Base-by-base conservation (phyloP, 108 stramenopile species). In the Cylindrotheca fusiformis region DNA sequence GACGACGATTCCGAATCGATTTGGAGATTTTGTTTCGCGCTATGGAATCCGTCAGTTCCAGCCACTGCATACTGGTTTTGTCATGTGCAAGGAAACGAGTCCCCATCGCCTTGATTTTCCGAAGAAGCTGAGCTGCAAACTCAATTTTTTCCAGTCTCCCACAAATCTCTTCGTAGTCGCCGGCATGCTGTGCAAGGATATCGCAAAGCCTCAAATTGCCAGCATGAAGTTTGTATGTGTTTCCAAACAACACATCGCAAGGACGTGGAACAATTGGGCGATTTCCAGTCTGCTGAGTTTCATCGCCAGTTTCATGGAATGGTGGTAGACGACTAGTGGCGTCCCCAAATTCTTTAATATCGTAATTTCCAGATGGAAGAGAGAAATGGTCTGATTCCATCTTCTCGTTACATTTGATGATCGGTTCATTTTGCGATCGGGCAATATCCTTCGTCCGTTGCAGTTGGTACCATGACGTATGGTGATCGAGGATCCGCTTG, bases 181-280 rank as follows among this genome's bases (percentile, higher is more conserved):
- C 63, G 32, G 53, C 19, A 22, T 29, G 29, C 12, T 30, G 6
- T 5, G 33, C 63, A 22, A 59, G n/a, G 10, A 64, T 3, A 18
- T 33, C 5, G 4, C 63, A 30, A 2, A 64, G 25, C 5, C 22
- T 4, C 2, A 52, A 23, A 53, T 64, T 64, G 2, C 63, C 63
- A 19, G 63, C 51, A 64, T 64, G 63, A 4, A 23, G 22, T 25
- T 66, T n/a, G n/a, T n/a, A n/a, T n/a, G n/a, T n/a, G n/a, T n/a
- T n/a, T n/a, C n/a, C n/a, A n/a, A n/a, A n/a, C n/a, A n/a, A n/a
- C n/a, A n/a, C n/a, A n/a, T n/a, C n/a, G n/a, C n/a, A n/a, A n/a
- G n/a, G 24, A 14, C 44, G 25, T 49, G 14, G 31, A 27, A 4
- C 4, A 27, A 3, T 21, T 29, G 54, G 12, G 19, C n/a, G 3